phyloP scores from a whole-genome alignment of 2,329 filamentous ascomycete genomes.

The Xylariales sp. region DNA sequence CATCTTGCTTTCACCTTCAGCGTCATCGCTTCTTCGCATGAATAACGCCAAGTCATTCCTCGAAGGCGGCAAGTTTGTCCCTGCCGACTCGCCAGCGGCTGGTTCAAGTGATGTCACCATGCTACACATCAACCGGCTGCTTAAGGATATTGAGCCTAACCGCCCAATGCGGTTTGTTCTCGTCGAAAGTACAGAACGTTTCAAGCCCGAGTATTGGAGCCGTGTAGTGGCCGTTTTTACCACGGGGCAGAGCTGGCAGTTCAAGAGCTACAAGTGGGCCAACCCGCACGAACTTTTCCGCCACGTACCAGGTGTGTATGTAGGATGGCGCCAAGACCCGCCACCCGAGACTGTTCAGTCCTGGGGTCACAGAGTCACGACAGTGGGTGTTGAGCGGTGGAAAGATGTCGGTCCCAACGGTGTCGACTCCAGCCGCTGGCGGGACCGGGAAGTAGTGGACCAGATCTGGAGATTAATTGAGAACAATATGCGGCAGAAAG shows the following conservation, averaged over 20 bases:
- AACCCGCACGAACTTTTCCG: conserved; percentile 84
- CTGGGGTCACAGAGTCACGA: conserved; percentile 82
- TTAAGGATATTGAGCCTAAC: conserved; percentile 66
- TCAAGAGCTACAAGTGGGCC: conserved; percentile 97
- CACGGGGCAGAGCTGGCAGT: conserved; percentile 96
- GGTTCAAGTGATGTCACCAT: conserved; percentile 68
- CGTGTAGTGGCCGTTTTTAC: conserved; percentile 95
- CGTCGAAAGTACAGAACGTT: conserved; percentile 87
- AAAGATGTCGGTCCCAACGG: conserved; percentile 43
- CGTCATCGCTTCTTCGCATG: conserved; percentile 90
- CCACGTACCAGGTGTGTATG: conserved; percentile 80
- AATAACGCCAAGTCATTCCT: conserved; percentile 95
- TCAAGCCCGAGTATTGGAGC: conserved; percentile 97
- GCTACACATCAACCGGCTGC: conserved; percentile 75
- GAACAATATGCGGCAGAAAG: conserved; percentile 77
- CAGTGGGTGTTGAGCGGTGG: conserved; percentile 81
- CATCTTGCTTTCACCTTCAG: conserved; percentile 93
- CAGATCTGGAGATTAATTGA: conserved; percentile 88
- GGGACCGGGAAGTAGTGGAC: conserved; percentile 91
- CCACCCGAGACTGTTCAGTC: conserved; percentile 71
- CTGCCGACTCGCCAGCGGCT: conserved; percentile 60
- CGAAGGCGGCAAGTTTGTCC: conserved; percentile 75
- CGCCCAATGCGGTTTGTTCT: conserved; percentile 89
- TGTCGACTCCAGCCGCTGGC: conserved; percentile 60
- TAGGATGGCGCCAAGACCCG: conserved; percentile 86